Base-by-base conservation (phyloP, 2,329 filamentous ascomycete genomes). In the Fusarium heterosporum region DNA sequence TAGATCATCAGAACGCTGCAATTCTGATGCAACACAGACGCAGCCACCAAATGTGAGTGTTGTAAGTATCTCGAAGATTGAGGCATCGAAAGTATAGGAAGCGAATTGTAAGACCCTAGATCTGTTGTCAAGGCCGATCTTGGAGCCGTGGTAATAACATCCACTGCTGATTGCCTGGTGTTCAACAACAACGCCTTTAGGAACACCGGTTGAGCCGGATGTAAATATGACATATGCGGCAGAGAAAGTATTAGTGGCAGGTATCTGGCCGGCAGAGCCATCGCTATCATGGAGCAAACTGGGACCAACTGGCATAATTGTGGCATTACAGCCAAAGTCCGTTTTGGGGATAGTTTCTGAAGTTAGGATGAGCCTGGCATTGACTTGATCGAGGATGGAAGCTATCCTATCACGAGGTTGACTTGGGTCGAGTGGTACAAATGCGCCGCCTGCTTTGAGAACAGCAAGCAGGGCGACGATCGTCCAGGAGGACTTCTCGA, bases 11-110 rank as follows among this genome's bases (percentile, higher is more conserved):
- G 83, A 77, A 2, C 83, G 79, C 46, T 85, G 81, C 26, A 81
- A 76, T 16, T 87, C 84, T 0, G 82, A 83, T 1, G 84, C 83
- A 14, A 87, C 81, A 67, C 83, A 85, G 4, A 85, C 75, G 52
- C 82, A 84, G 6, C 81, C 84, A 22, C 83, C 83, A 3, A 34
- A 28, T 0, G 34, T 6, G 0, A 75, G 55, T 3, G 70, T 47
- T 4, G 48, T 46, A 2, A 73, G 47, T 4, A 64, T 49, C 4
- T 74, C 65, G 1, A 43, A 32, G 0, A 70, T 39, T 4, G 62
- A 62, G 1, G 50, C 59, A 25, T 71, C 72, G 19, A 74, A 75
- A 8, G 51, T 65, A 42, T 72, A 68, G 1, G 66, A 66, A 1
- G 66, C 61, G 43, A 69, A 72, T 22, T 72, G 58, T 9, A 63